Conservation (phyloP, 2,329 filamentous ascomycete genomes). For the Aspergillus ochraceoroseus region DNA sequence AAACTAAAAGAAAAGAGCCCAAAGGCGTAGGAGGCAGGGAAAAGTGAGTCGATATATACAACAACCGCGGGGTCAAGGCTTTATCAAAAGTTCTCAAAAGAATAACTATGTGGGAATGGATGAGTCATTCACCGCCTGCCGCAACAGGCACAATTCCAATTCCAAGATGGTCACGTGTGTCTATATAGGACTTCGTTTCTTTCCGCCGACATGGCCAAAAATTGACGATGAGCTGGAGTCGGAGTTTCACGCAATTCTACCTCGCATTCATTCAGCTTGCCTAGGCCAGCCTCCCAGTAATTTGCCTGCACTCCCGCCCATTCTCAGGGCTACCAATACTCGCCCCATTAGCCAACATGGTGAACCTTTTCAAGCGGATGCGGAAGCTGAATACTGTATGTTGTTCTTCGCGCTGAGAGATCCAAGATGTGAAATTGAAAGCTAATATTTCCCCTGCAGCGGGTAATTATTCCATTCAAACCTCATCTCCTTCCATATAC, state of each 20-base stretch:
- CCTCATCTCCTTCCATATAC: no score
- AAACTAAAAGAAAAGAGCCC: slow-evolving; percentile 23
- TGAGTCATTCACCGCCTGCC: slow-evolving; percentile 19
- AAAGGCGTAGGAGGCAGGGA: slow-evolving; percentile 9
- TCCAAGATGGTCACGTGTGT: slow-evolving; percentile 21
- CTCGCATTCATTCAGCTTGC: slow-evolving; percentile 3
- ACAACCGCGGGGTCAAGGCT: slow-evolving; percentile 20
- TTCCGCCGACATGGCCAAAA: slow-evolving; percentile 23
- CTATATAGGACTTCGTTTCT: slow-evolving; percentile 19
- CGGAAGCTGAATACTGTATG: slow-evolving; percentile 65
- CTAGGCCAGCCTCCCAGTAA: neutral
- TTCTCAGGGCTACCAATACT: neutral
- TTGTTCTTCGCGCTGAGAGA: slow-evolving; percentile 1
- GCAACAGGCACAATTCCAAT: slow-evolving; percentile 1
- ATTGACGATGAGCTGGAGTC: slow-evolving; percentile 17
- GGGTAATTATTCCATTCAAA: neutral
- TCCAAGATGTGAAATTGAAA: slow-evolving; percentile 2
- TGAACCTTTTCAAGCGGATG: slow-evolving; percentile 59
- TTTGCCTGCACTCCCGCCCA: neutral
- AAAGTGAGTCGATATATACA: slow-evolving; percentile 11
- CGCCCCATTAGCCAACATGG: slow-evolving; percentile 35
- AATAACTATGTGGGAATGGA: slow-evolving; percentile 22
- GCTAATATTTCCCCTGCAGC: slow-evolving; percentile 4
- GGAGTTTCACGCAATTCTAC: slow-evolving; percentile 9
- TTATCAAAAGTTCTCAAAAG: slow-evolving; percentile 17